Conservation (phyloP, 495 filamentous ascomycete genomes). For the Talaromyces stipitatus region DNA sequence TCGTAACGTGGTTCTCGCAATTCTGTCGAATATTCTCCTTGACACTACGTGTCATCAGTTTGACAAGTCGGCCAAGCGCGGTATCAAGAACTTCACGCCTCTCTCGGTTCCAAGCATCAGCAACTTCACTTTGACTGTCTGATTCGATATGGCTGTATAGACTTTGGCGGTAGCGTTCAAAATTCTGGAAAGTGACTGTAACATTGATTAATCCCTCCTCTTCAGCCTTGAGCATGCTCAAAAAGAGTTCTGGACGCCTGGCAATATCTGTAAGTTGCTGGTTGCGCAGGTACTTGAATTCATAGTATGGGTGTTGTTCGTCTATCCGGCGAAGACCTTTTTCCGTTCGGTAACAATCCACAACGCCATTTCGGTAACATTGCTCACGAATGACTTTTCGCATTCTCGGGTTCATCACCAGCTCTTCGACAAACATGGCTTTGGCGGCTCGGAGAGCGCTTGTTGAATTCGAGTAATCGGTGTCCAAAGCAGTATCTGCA, state of each 20-base stretch:
- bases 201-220: constrained; percentile 87
- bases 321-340: constrained; percentile 93
- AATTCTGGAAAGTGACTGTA: constrained; percentile 63
- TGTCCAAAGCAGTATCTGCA: constrained; percentile 65
- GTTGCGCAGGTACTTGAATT: constrained; percentile 92
- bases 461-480: constrained; percentile 70
- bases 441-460: constrained; percentile 72
- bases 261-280: constrained; percentile 77
- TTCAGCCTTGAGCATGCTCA: constrained; percentile 95
- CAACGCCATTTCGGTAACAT: constrained; percentile 72
- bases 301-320: constrained; percentile 91
- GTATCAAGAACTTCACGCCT: constrained; percentile 76
- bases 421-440: constrained; percentile 83
- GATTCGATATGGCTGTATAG: constrained; percentile 79
- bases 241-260: constrained; percentile 73
- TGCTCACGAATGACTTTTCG: constrained; percentile 73
- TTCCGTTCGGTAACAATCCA: constrained; percentile 85
- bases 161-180: constrained; percentile 61
- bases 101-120: constrained; percentile 89
- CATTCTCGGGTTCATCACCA: constrained; percentile 82
- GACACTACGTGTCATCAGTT: constrained; percentile 76
- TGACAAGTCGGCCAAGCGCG: constrained; percentile 74
- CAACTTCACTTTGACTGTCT: constrained; percentile 89
- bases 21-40: constrained; percentile 87
- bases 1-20: constrained; percentile 83